Evolutionary conservation across 1,139 yeast species (phyloP), one percentile per base, ranked within the genome.

Genomic region (Pichia sp.): DNA sequence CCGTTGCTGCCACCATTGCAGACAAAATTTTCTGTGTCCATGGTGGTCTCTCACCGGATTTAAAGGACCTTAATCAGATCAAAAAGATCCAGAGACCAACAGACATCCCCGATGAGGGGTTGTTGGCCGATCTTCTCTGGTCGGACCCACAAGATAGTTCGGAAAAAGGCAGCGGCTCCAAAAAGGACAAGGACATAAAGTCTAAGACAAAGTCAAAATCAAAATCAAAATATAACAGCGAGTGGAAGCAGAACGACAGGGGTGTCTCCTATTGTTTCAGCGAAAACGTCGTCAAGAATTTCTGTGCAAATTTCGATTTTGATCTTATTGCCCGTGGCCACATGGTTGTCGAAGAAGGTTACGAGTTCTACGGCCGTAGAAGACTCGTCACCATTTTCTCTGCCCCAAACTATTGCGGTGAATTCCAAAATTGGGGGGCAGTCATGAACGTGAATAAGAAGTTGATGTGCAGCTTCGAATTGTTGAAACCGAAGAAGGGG

Each of bases 331-430:
- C 86, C 31, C 74, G 96, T 61, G 96, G 95, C 16, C 96, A 88
- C 67, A 88, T 88, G 96, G 96, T 88, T 47, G 96, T 88, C 44
- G 96, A 88, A 69, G 95, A 88, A 66, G 96, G 96, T 3, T 88
- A 88, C 66, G 96, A 88, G 66, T 88, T 88, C 64, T 88, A 87
- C 68, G 84, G 85, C 55, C 82, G 79, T 63, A 76, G 90, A 60
- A 83, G 82, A 64, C 74, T 88, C 58, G 96, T 88, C 2, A 88
- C 96, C 0, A 82, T 88, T 1, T 88, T 88, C 62, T 81, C 87
- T 60, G 96, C 96, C 2, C 96, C 96, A 4, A 88, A 88, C 65
- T 88, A 88, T 66, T 88, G 96, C 72, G 96, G 96, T 12, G 96
- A 88, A 66, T 88, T 88, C 64, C 85, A 87, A 62, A 88, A 88